Evolutionary conservation across 768 basidiomycete genomes (phyloP), one percentile per base, ranked within the genome.

Genomic region (Rhodotorula toruloides): DNA sequence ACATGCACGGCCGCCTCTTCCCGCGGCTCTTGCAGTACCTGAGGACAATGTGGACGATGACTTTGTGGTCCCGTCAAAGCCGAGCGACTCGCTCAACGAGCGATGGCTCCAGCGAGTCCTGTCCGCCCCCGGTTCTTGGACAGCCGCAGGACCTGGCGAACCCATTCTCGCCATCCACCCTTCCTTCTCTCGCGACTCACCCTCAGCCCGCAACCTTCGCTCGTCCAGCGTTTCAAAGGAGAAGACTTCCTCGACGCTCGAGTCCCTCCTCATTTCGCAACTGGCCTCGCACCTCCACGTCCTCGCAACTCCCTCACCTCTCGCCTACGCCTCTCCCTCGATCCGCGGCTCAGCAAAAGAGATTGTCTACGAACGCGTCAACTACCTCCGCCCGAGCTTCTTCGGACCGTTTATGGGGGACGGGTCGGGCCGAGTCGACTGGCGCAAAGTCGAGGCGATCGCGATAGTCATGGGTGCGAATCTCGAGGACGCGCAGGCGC

Each of bases 371-470:
- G 56, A 58, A 39, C 37, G 44, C 7, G 14, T 22, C 25, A 62
- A 67, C 46, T 58, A n/a, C 34, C 13, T 31, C 1, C n/a, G 34
- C 4, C 4, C 22, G 7, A 27, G 39, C 6, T 3, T 13, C 11
- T 67, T 43, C 31, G 66, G 66, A 2, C 66, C 66, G 5, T 53
- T 67, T 22, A 46, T 21, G 44, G 22, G 36, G 27, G 56, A 67
- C 61, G 49, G 50, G 4, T 44, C 22, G 19, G 54, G 59, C 12
- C 21, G 39, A 16, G 52, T 67, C 50, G 66, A 67, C 57, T 63
- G 61, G 50, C 56, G 66, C 21, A 62, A 58, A 40, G 52, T 63
- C 50, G 56, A 58, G 43, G 66, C 66, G 16, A 29, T 67, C 19
- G 22, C 22, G 31, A n/a, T 55, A 14, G 48, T 58, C 39, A 58